phyloP scores from a whole-genome alignment of 495 filamentous ascomycete species.

The Penicillium malachiteum region DNA sequence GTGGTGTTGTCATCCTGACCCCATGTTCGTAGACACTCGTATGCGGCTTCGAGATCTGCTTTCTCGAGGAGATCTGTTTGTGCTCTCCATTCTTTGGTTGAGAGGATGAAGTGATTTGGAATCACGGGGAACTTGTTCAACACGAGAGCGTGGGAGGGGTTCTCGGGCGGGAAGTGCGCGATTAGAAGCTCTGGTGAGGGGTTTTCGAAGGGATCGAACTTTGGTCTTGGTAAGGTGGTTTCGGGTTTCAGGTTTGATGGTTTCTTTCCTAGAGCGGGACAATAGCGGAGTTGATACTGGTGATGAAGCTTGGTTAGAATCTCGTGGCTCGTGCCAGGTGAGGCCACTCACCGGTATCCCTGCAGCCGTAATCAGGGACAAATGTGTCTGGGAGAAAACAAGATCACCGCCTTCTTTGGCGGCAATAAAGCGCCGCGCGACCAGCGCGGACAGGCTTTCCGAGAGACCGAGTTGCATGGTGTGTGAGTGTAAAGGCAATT shows the following conservation, averaged over 20 bases:
- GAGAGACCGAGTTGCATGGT: slow-evolving; percentile 42
- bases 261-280: slow-evolving; percentile 72
- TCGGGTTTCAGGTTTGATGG: slow-evolving; percentile 50
- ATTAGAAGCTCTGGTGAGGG: slow-evolving; percentile 63
- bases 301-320: neutral
- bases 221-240: slow-evolving; percentile 34
- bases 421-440: slow-evolving; percentile 51
- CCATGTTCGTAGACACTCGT: slow-evolving; percentile 66
- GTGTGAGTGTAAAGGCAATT: neutral
- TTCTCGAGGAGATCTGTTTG: slow-evolving; percentile 69
- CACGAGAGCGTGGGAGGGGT: slow-evolving; percentile 62
- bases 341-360: slow-evolving; percentile 50
- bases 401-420: slow-evolving; percentile 56
- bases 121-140: slow-evolving; percentile 84
- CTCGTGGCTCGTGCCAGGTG: neutral
- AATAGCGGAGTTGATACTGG: slow-evolving; percentile 78
- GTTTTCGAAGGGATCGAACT: slow-evolving; percentile 71
- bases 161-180: slow-evolving; percentile 48
- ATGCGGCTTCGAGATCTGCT: slow-evolving; percentile 64
- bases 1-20: slow-evolving; percentile 20
- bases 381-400: slow-evolving; percentile 59
- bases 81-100: slow-evolving; percentile 61
- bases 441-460: slow-evolving; percentile 51
- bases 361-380: slow-evolving; percentile 51
- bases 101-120: slow-evolving; percentile 75